A percentile compares a stretch with the other conserved stretches of the same genome.
Evolutionary conservation across 192 early-diverging fungal species (phyloP).

Genomic region (Diversispora eburnea): DNA sequence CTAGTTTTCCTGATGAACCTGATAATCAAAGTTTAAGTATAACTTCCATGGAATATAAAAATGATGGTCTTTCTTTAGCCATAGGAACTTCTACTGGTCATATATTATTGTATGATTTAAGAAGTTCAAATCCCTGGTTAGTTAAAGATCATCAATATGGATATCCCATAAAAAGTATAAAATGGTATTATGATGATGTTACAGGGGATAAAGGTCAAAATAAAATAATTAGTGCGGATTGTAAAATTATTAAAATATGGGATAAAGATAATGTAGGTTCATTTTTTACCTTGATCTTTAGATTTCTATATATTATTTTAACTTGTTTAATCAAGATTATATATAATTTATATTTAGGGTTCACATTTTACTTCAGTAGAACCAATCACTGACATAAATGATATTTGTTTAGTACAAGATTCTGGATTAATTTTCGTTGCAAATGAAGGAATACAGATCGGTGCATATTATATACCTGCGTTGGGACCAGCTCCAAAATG

Average conservation of each 20-base stretch:
- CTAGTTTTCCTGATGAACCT: slow-evolving; percentile 32
- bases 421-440: slow-evolving; percentile 87
- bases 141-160: slow-evolving; percentile 99
- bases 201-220: slow-evolving; percentile 51
- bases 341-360: slow-evolving; percentile 45
- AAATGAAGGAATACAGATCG: slow-evolving; percentile 90
- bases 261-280: slow-evolving; percentile 59
- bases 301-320: neutral
- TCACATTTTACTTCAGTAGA: slow-evolving; percentile 88
- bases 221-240: slow-evolving; percentile 84
- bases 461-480: slow-evolving; percentile 87
- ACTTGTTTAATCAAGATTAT: neutral
- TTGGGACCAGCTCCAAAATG: slow-evolving; percentile 90
- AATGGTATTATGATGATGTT: slow-evolving; percentile 64
- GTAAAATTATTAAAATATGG: slow-evolving; percentile 94
- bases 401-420: slow-evolving; percentile 76
- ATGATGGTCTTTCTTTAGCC: slow-evolving; percentile 81
- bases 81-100: slow-evolving; percentile 92
- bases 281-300: neutral
- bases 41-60: slow-evolving; percentile 73
- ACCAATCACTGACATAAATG: slow-evolving; percentile 89
- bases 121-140: slow-evolving; percentile 73
- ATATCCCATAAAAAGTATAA: slow-evolving; percentile 81
- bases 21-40: slow-evolving; percentile 54
- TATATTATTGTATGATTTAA: slow-evolving; percentile 89